These are phyloP conservation scores for Ensete ventricosum DNA, from an alignment of 176 grass and related monocot genomes.

Conservation along the genomic window DNA sequence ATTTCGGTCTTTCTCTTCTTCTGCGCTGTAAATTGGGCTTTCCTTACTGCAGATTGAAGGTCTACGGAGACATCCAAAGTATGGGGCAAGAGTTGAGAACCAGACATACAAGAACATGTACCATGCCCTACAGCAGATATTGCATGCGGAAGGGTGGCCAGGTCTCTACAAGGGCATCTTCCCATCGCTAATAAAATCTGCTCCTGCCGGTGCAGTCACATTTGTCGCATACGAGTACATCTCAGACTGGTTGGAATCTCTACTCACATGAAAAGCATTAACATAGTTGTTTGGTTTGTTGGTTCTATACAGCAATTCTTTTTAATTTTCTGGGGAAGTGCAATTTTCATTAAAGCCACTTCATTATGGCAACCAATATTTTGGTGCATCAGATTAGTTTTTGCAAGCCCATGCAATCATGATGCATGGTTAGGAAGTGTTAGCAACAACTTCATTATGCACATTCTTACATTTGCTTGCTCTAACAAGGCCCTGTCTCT, in stretches of 20 bases:
- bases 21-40: neutral
- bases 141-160: slow-evolving; percentile 49
- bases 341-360: neutral
- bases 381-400: neutral
- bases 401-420: neutral
- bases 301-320: neutral
- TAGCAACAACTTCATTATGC: neutral
- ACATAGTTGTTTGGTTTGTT: slow-evolving; percentile 17
- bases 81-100: slow-evolving; percentile 59
- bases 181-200: slow-evolving; percentile 87
- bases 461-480: neutral
- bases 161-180: slow-evolving; percentile 94
- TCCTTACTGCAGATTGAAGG: slow-evolving; percentile 62
- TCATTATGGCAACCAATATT: neutral
- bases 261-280: slow-evolving; percentile 41
- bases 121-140: slow-evolving; percentile 77
- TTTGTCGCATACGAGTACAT: slow-evolving; percentile 87
- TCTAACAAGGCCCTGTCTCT: neutral
- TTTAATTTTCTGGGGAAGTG: neutral
- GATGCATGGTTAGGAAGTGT: neutral
- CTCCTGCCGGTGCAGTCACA: slow-evolving; percentile 89
- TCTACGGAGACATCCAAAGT: slow-evolving; percentile 73
- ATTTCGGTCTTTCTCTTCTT: neutral
- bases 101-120: slow-evolving; percentile 70
- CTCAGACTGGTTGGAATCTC: slow-evolving; percentile 81